These are phyloP conservation scores for Stemphylium lycopersici DNA, from an alignment of 2,329 filamentous ascomycete species.

Conservation along the genomic window DNA sequence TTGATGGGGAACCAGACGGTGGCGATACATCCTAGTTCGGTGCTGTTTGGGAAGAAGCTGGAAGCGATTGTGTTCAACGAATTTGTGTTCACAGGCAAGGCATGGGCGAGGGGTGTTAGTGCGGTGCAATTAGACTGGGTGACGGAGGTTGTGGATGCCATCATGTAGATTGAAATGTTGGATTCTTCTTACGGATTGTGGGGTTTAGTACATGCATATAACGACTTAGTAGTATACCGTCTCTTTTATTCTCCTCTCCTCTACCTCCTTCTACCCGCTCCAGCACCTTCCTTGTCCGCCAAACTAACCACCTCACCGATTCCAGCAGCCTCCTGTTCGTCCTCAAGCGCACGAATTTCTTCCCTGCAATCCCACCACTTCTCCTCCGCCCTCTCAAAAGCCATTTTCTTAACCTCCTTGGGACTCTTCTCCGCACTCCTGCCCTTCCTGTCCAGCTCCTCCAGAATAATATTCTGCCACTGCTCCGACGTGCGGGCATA, in stretches of 20 bases:
- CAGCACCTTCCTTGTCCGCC: conserved; percentile 66
- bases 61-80: conserved; percentile 70
- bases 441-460: conserved; percentile 67
- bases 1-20: conserved; percentile 67
- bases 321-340: conserved; percentile 93
- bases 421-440: conserved; percentile 68
- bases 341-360: conserved; percentile 88
- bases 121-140: conserved; percentile 69
- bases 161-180: conserved; percentile 23
- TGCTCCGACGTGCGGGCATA: conserved; percentile 84
- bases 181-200: too few relatives aligned
- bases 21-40: conserved; percentile 67
- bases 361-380: conserved; percentile 99
- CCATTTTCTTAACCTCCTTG: conserved; percentile 91
- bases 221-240: too few relatives aligned
- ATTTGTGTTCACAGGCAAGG: conserved; percentile 69
- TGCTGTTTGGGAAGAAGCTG: conserved; percentile 62
- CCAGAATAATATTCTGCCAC: conserved; percentile 89
- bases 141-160: conserved; percentile 55
- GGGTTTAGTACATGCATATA: too few relatives aligned
- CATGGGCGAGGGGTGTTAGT: conserved; percentile 67
- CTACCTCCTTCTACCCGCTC: conserved; percentile 44
- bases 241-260: too few relatives aligned
- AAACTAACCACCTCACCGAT: conserved; percentile 94
- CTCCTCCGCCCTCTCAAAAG: conserved; percentile 89